Conservation (phyloP, 108 stramenopile genomes). For the Stephanodiscus minutulus region DNA sequence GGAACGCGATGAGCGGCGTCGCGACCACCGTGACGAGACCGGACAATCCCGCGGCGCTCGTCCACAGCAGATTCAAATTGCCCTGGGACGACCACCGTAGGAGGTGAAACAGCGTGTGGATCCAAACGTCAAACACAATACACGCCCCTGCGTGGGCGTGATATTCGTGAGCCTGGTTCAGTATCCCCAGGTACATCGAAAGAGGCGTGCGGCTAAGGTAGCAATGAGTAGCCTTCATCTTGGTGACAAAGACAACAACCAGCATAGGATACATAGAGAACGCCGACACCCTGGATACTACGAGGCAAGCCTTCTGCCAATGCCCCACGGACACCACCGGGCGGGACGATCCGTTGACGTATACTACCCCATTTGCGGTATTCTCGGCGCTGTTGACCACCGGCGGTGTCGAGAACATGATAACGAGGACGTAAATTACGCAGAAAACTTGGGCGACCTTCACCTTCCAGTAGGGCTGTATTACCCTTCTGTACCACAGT, state of each 20-base stretch:
- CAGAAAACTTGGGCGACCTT: conserved; percentile 7
- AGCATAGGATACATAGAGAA: conserved; percentile 52
- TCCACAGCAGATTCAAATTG: conserved; percentile 31
- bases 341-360: conserved; percentile 7
- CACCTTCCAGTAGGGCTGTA: conserved; percentile 12
- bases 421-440: conserved; percentile 4
- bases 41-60: conserved; percentile 25
- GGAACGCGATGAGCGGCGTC: conserved; percentile 37
- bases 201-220: conserved; percentile 32
- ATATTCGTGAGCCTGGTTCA: conserved; percentile 4
- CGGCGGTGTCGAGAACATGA: conserved; percentile 7
- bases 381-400: conserved; percentile 11
- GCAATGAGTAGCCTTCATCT: conserved; percentile 28
- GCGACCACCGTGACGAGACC: conserved; percentile 35
- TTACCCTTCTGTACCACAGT: background rate
- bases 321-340: conserved; percentile 1
- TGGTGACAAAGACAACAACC: conserved; percentile 42
- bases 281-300: conserved; percentile 35
- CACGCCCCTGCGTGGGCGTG: conserved; percentile 21
- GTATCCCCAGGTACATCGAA: conserved; percentile 28
- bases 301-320: conserved; percentile 29
- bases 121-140: conserved; percentile 15
- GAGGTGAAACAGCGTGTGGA: conserved; percentile 38
- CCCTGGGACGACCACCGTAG: conserved; percentile 45
- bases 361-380: conserved; percentile 8